phyloP scores from a whole-genome alignment of 345 rosid species.

The Cochlearia excelsa region DNA sequence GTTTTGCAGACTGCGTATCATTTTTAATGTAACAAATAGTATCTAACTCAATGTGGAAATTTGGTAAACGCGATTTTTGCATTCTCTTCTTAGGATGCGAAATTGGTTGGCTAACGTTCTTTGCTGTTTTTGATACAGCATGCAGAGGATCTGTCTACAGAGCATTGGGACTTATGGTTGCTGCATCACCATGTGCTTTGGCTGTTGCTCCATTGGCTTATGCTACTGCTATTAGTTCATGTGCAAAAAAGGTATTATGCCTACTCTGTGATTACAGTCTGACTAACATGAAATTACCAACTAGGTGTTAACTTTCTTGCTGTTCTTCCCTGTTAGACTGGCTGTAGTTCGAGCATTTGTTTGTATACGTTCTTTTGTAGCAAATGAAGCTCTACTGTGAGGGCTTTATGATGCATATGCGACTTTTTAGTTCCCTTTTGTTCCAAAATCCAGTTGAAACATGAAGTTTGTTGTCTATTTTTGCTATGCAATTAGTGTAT shows the following conservation, averaged over 20 bases:
- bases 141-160: slow-evolving; percentile 95
- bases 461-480: neutral
- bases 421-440: too few relatives aligned
- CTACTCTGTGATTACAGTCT: slow-evolving; percentile 5
- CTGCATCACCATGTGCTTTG: slow-evolving; percentile 96
- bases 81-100: neutral
- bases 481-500: neutral
- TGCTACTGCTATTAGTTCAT: slow-evolving; percentile 92
- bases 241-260: slow-evolving; percentile 77
- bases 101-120: neutral
- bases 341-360: too few relatives aligned
- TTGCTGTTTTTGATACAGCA: slow-evolving; percentile 42
- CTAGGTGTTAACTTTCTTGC: slow-evolving; percentile 3
- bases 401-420: too few relatives aligned
- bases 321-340: neutral
- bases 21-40: neutral
- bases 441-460: too few relatives aligned
- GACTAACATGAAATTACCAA: neutral
- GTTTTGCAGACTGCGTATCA: neutral
- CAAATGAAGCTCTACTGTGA: too few relatives aligned
- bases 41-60: too few relatives aligned
- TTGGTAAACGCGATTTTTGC: neutral
- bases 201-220: slow-evolving; percentile 99
- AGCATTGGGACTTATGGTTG: slow-evolving; percentile 94
- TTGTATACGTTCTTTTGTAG: too few relatives aligned